phyloP scores from a whole-genome alignment of 306 rosid genomes.

The Vigna radiata region DNA sequence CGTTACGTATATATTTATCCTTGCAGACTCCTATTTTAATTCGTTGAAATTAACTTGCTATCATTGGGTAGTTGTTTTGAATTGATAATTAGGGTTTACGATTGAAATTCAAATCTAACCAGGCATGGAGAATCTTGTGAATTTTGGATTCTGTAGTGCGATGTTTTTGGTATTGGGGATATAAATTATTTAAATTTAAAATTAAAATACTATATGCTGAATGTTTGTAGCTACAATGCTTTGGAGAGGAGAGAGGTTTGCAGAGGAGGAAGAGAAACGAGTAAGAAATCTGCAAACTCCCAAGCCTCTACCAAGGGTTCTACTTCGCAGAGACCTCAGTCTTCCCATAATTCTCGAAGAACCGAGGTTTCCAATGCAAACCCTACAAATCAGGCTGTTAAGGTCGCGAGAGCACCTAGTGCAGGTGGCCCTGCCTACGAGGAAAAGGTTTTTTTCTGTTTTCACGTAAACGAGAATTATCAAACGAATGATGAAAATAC shows the following conservation, averaged over 20 bases:
- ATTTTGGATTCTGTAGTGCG: neutral
- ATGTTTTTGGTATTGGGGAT: neutral
- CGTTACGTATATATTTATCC: neutral
- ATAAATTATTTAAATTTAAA: neutral
- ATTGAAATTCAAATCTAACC: neutral
- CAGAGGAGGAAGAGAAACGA: conserved; percentile 86
- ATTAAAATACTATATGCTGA: conserved; percentile 7
- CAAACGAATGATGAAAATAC: neutral
- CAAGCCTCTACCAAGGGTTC: conserved; percentile 71
- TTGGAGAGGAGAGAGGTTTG: conserved; percentile 81
- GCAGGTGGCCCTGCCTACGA: conserved; percentile 68
- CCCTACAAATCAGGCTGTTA: conserved; percentile 58
- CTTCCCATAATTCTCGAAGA: conserved; percentile 75
- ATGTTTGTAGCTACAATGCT: conserved; percentile 74
- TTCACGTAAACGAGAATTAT: neutral
- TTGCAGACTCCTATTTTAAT: neutral
- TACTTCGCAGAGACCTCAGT: conserved; percentile 61
- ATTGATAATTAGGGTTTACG: neutral
- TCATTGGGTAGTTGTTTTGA: neutral
- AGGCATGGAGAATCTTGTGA: neutral
- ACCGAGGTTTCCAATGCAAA: conserved; percentile 62
- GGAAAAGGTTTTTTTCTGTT: conserved; percentile 63
- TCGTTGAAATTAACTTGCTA: neutral
- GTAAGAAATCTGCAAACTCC: conserved; percentile 66
- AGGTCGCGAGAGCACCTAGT: conserved; percentile 54